Evolutionary conservation across 306 rosid species (phyloP), one percentile per base, ranked within the genome.

Genomic region (barrel medic (Medicago truncatula)): DNA sequence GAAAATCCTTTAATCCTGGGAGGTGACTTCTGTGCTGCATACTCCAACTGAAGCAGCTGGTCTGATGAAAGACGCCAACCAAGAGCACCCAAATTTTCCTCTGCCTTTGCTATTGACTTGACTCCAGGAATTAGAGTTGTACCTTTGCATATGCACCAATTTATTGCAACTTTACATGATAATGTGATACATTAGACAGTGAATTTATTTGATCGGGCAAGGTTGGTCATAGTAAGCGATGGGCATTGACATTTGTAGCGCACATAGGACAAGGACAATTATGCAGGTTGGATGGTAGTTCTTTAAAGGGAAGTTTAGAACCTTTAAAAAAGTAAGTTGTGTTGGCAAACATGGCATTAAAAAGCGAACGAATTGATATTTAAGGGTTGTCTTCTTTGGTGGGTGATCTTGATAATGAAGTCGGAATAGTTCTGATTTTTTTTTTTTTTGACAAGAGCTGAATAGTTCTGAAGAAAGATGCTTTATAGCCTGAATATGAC

Each of bases 91-190:
- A 92, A 61, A 76, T 95, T 92, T 58, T 95, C 99, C 76, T 86
- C 43, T 34, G 88, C 92, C 77, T 95, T 97, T 81, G 77, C 84
- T 57, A 90, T 76, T 13, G 93, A 84, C 88, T 95, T 95, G 1
- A 88, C 93, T 82, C 99, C 97, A 3, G 97, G 93, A 74, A 95
- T 92, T n/a, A 97, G 97, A 54, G 88, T 79, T 8, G 91, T 73
- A 8, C 96, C 99, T 76, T 90, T 92, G 83, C 91, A 73, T 38
- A 89, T 87, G 76, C 98, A 95, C 98, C 98, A 95, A 64, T 95
- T 95, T 85, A 92, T 90, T 23, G 98, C 98, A 62, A 95, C 92
- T 97, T 95, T 83, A 82, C 78, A 84, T 46, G 58, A 71, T 57
- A 44, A 34, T 7, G 40, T 4, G 23, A 66, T 70, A 2, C 43